A percentile compares a stretch with the other conserved stretches of the same genome.
Evolutionary conservation across 1,284 basidiomycete genomes (phyloP).

Genomic region (Apiotrichum akiyoshidainum): DNA sequence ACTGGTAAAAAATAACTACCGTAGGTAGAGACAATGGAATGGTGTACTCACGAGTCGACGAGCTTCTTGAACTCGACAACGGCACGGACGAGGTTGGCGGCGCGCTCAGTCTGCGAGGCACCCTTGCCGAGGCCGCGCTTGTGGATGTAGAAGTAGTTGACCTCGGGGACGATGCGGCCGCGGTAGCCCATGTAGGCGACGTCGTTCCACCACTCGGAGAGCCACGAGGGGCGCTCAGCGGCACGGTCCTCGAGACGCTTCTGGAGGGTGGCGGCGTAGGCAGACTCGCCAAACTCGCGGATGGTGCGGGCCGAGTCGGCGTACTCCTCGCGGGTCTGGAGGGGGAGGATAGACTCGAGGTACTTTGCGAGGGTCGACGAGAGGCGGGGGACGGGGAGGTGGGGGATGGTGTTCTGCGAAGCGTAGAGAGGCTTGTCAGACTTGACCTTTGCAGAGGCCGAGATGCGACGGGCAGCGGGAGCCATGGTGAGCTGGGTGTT

Average conservation of each 20-base stretch:
- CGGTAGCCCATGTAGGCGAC: conserved; percentile 61
- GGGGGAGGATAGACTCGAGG: conserved; percentile 74
- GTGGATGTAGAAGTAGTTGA: conserved; percentile 95
- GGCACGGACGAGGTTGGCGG: conserved; percentile 76
- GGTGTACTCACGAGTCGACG: conserved; percentile 68
- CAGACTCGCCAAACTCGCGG: conserved; percentile 66
- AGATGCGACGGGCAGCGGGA: conserved; percentile 12
- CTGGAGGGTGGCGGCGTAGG: conserved; percentile 74
- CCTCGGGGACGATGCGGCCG: conserved; percentile 85
- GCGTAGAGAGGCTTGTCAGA: conserved; percentile 63
- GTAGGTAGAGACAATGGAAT: no score
- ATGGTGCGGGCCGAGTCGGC: conserved; percentile 62
- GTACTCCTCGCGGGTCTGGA: conserved; percentile 64
- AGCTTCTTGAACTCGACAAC: conserved; percentile 77
- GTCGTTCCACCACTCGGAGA: conserved; percentile 98
- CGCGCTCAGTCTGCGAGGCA: conserved; percentile 63
- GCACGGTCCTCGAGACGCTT: conserved; percentile 72
- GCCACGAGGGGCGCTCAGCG: conserved; percentile 67
- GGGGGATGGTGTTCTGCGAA: conserved; percentile 73
- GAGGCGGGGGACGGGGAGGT: conserved; percentile 77
- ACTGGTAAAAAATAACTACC: no score
- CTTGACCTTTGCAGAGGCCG: conserved; percentile 12
- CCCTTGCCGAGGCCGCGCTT: conserved; percentile 61
- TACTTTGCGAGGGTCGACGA: conserved; percentile 79
- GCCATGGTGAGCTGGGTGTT: conserved; percentile 10